phyloP scores from a whole-genome alignment of 106 monocot species.

The Acorus calamus region DNA sequence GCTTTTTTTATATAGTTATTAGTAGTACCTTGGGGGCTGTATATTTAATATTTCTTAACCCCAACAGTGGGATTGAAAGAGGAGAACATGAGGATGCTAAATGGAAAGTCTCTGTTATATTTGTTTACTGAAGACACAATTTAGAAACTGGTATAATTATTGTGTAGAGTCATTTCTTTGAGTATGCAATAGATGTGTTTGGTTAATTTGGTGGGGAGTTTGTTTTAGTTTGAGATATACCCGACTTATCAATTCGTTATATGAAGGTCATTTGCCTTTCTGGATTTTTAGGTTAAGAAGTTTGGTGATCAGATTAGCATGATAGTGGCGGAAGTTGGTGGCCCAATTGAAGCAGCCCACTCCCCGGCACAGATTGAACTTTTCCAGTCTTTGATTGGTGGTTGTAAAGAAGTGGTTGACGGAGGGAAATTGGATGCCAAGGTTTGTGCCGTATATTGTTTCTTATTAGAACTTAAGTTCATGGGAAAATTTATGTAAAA shows the following conservation, averaged over 20 bases:
- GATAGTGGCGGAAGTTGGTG: slow-evolving; percentile 86
- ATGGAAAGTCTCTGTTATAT: no score
- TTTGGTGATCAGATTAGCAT: slow-evolving; percentile 72
- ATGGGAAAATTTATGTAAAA: no score
- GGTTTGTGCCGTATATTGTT: slow-evolving; percentile 24
- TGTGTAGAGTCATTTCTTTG: neutral
- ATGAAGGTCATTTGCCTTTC: neutral
- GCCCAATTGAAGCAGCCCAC: slow-evolving; percentile 54
- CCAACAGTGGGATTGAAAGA: no score
- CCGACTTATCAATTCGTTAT: no score
- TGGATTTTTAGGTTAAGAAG: slow-evolving; percentile 61
- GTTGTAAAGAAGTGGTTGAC: slow-evolving; percentile 73
- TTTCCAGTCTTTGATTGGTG: slow-evolving; percentile 71
- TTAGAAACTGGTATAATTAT: no score
- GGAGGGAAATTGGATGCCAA: slow-evolving; percentile 66
- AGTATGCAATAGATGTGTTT: neutral
- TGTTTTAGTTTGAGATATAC: no score
- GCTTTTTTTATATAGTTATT: no score
- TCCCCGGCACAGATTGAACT: slow-evolving; percentile 65
- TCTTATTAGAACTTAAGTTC: neutral
- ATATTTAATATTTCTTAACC: no score
- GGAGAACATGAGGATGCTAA: no score
- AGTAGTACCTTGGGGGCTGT: no score
- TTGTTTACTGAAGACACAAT: no score
- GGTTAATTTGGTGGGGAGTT: neutral